These are phyloP conservation scores for Jaapia argillacea DNA, from an alignment of 768 basidiomycete genomes.

Conservation along the genomic window DNA sequence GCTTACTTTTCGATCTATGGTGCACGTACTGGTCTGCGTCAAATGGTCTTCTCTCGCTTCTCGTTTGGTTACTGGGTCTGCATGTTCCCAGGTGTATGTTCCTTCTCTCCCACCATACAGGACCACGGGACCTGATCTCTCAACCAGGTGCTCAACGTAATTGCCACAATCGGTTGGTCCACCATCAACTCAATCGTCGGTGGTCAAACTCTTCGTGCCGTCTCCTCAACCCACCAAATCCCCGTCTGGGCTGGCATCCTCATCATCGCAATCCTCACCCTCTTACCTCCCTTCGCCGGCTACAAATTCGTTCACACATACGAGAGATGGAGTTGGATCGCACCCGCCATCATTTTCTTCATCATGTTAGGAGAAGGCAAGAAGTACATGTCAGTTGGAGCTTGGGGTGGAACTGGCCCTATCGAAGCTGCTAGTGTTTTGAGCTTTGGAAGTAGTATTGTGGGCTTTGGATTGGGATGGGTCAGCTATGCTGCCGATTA, in stretches of 20 bases:
- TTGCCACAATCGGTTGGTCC: conserved; percentile 34
- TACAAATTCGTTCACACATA: conserved; percentile 30
- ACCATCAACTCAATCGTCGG: conserved; percentile 24
- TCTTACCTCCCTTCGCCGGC: conserved; percentile 29
- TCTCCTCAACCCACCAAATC: conserved; percentile 18
- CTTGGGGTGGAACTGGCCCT: conserved; percentile 19
- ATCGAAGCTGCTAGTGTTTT: conserved; percentile 25
- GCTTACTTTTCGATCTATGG: conserved; percentile 28
- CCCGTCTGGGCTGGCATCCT: conserved; percentile 30
- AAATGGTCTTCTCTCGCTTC: conserved; percentile 32
- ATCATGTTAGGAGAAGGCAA: conserved; percentile 21
- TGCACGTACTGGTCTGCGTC: conserved; percentile 28
- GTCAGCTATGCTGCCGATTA: conserved; percentile 28
- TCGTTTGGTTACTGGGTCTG: conserved; percentile 24
- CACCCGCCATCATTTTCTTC: conserved; percentile 28
- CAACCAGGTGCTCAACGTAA: conserved; percentile 23
- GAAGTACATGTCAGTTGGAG: conserved; percentile 14
- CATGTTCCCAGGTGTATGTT: background rate
- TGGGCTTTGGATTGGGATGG: conserved; percentile 31
- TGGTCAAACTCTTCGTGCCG: conserved; percentile 21
- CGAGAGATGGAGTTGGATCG: conserved; percentile 32
- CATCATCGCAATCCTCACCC: conserved; percentile 30
- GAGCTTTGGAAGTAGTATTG: conserved; percentile 23
- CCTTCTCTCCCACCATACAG: background rate
- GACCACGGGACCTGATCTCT: background rate